Percentiles rank a stretch among this genome's conserved stretches.
Conservation (phyloP, 805 yeast species). For the Schwanniomyces sp. region DNA sequence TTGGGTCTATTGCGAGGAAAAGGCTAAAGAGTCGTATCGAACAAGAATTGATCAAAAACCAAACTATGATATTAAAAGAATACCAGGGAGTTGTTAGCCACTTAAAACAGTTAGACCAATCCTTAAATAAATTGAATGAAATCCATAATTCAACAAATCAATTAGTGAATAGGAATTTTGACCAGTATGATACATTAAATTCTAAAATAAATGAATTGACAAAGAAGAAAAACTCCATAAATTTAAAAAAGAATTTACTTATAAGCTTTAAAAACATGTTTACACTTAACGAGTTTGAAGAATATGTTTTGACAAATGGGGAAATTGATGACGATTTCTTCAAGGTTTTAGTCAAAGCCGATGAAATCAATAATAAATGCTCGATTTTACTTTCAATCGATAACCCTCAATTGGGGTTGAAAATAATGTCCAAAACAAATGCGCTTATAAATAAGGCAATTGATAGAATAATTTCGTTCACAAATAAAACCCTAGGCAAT, state of each 20-base stretch:
- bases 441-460: slow-evolving; percentile 44
- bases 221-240: slow-evolving; percentile 29
- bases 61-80: slow-evolving; percentile 35
- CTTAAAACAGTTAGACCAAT: slow-evolving; percentile 19
- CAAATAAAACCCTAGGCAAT: slow-evolving; percentile 33
- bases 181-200: slow-evolving; percentile 20
- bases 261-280: slow-evolving; percentile 58
- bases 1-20: slow-evolving; percentile 63
- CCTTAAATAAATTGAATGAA: slow-evolving; percentile 17
- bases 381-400: slow-evolving; percentile 69
- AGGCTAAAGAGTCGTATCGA: slow-evolving; percentile 61
- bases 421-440: slow-evolving; percentile 60
- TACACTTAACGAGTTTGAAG: slow-evolving; percentile 71
- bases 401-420: slow-evolving; percentile 62
- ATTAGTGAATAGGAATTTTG: slow-evolving; percentile 31
- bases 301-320: slow-evolving; percentile 51
- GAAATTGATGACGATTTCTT: slow-evolving; percentile 59
- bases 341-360: slow-evolving; percentile 56
- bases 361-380: slow-evolving; percentile 64
- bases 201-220: slow-evolving; percentile 24
- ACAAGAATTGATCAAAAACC: slow-evolving; percentile 56
- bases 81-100: slow-evolving; percentile 30
- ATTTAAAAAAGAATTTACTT: slow-evolving; percentile 53
- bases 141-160: slow-evolving; percentile 35
- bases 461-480: slow-evolving; percentile 27